Base-by-base conservation (phyloP, 495 filamentous ascomycete genomes). In the Penicillium malachiteum region DNA sequence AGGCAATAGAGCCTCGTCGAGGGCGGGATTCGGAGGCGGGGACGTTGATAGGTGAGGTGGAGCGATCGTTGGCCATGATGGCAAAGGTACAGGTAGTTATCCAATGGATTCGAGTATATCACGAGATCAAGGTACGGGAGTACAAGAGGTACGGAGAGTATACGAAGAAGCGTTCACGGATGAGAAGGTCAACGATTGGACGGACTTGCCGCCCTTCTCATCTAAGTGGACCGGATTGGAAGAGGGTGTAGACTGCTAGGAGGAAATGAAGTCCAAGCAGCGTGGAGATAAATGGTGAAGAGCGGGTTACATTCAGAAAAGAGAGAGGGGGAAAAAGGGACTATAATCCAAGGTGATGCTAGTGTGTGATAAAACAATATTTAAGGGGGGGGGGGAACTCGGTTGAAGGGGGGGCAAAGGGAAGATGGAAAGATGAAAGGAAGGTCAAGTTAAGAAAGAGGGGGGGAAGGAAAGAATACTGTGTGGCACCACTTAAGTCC, bases 41-140 rank as follows among this genome's bases (percentile, higher is more conserved):
- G 42, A 77, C 71, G 30, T 74, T 76, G 41, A 79, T 79, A 12
- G 78, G 78, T 21, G 77, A 70, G 52, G 77, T 72, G 5, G 72
- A 72, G 41, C 74, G 77, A 59, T 76, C 75, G 66, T 74, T 71
- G 30, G 79, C 77, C 79, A 82, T 82, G 64, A 35, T 70, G 42
- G 9, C 37, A 32, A 7, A 8, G 16, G 52, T 37, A 26, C 18
- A 11, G 48, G 47, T 16, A 56, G 46, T 49, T 9, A 37, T 37
- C 34, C 34, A 37, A 13, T 13, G 34, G 34, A 40, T n/a, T 38
- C 48, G 50, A 37, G 34, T 37, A 37, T 37, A 9, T 10, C 34
- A 37, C 8, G 12, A 37, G 34, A 37, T 37, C 8, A 37, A 10
- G 34, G 12, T 10, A 37, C 8, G 12, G 34, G 34, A 37, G 34